Evolutionary conservation across 768 basidiomycete species (phyloP), one percentile per base, ranked within the genome.

Genomic region (Cubamyces sp.): DNA sequence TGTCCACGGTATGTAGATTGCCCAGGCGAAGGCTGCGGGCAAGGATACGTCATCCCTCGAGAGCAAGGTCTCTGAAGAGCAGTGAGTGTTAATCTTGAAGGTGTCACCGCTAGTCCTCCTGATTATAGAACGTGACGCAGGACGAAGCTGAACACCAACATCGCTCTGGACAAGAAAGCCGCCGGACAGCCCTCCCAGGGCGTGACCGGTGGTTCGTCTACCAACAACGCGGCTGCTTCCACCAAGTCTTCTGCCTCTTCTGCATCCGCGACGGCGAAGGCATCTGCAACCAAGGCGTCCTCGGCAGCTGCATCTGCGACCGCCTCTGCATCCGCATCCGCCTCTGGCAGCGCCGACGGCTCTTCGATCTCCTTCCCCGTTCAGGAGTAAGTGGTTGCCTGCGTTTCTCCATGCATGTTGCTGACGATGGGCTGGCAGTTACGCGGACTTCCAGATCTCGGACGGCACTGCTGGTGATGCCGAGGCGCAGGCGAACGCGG

Each of bases 361-460:
- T 53, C 61, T 21, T n/a, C 57, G 4, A 26, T 54, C 52, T 16
- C 57, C 15, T 64, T 64, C 53, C 25, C 56, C 19, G 57, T 64
- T 19, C 56, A 64, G 52, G 62, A 64, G 62, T 64, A 16, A 25
- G 62, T 46, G 18, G 3, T 50, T 16, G 6, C 40, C 8, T 14
- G 12, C 15, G n/a, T 18, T 39, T 6, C 7, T 11, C 6, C 23
- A 5, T 6, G 41, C 8, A 18, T n/a, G 11, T 28, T 40, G 34
- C 43, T 54, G 12, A 30, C 15, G n/a, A 7, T 14, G 12, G 21
- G 6, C 9, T 26, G 26, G 15, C 49, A 78, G 77, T 64, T 78
- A 78, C 64, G 60, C 69, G 19, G 68, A 70, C 25, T 77, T 79
- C 75, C 78, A 79, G 64, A 79, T 79, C 64, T 77, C 76, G 26